These are phyloP conservation scores for Austroboletus novae-zelandiae DNA, from an alignment of 1,284 basidiomycete genomes.

Conservation along the genomic window DNA sequence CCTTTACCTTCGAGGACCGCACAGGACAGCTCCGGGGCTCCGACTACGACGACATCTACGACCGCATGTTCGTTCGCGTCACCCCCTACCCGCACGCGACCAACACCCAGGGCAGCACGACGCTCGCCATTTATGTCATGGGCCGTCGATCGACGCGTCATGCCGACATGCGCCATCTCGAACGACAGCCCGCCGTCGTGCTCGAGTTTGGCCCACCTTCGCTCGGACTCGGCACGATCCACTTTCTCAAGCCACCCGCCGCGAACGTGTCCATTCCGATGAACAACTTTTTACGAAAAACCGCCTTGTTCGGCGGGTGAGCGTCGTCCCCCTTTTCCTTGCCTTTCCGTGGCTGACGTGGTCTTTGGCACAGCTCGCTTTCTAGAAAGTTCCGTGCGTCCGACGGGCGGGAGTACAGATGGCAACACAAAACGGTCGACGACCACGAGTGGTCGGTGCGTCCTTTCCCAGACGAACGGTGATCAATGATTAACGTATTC, in stretches of 20 bases:
- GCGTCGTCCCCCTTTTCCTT: slow-evolving; percentile 15
- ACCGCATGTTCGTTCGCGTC: slow-evolving; percentile 65
- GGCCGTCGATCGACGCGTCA: slow-evolving; percentile 57
- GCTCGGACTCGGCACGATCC: slow-evolving; percentile 55
- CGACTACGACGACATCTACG: slow-evolving; percentile 74
- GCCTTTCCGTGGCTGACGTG: background rate
- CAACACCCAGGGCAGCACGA: slow-evolving; percentile 19
- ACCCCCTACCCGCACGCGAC: slow-evolving; percentile 39
- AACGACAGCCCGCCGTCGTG: slow-evolving; percentile 48
- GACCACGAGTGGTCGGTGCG: slow-evolving; percentile 70
- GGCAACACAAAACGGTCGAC: slow-evolving; percentile 50
- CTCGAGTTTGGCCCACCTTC: slow-evolving; percentile 54
- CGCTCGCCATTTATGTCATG: slow-evolving; percentile 57
- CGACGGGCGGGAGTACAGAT: slow-evolving; percentile 65
- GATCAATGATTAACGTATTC: slow-evolving; percentile 2
- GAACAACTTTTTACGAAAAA: slow-evolving; percentile 58
- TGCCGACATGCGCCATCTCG: slow-evolving; percentile 50
- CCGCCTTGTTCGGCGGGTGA: slow-evolving; percentile 61
- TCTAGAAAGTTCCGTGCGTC: slow-evolving; percentile 62
- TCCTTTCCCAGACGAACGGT: background rate
- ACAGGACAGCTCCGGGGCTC: slow-evolving; percentile 54
- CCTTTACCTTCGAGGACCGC: slow-evolving; percentile 66
- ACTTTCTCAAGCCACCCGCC: slow-evolving; percentile 43
- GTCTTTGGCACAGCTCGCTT: slow-evolving; percentile 49
- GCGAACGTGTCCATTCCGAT: slow-evolving; percentile 48